Evolutionary conservation across 331 rosid genomes (phyloP).

Genomic region (Acacia pycnantha): DNA sequence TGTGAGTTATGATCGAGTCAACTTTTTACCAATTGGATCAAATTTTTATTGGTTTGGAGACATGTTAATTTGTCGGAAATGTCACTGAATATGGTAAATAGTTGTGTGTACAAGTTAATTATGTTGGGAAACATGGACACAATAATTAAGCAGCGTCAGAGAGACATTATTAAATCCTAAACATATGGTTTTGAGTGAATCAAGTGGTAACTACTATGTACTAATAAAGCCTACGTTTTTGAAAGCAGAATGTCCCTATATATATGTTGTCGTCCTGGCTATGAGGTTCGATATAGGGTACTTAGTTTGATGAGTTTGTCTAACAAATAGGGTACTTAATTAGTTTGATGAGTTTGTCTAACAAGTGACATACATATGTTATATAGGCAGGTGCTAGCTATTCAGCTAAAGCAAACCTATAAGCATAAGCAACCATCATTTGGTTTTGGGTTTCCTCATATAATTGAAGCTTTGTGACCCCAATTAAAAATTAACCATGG

Average conservation of each 20-base stretch:
- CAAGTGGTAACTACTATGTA: neutral
- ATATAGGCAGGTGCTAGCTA: neutral
- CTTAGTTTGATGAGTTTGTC: neutral
- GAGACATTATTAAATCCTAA: neutral
- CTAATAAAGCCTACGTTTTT: neutral
- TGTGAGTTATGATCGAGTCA: too few relatives aligned
- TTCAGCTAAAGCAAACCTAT: slow-evolving; percentile 2
- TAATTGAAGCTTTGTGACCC: slow-evolving; percentile 49
- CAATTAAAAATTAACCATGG: slow-evolving; percentile 29
- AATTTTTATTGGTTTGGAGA: too few relatives aligned
- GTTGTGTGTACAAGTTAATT: neutral
- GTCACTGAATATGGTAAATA: neutral
- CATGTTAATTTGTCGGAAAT: neutral
- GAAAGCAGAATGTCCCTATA: neutral
- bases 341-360: neutral
- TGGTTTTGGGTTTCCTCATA: slow-evolving; percentile 41
- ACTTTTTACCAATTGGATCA: accelerated
- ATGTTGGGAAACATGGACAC: neutral
- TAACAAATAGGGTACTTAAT: neutral
- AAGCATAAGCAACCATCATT: slow-evolving; percentile 47
- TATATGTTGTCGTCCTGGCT: neutral
- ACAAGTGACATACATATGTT: neutral
- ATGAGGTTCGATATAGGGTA: neutral
- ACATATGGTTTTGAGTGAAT: neutral
- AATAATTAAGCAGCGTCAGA: neutral